Evolutionary conservation across 768 basidiomycete genomes (phyloP).

Genomic region (Mycena latifolia): DNA sequence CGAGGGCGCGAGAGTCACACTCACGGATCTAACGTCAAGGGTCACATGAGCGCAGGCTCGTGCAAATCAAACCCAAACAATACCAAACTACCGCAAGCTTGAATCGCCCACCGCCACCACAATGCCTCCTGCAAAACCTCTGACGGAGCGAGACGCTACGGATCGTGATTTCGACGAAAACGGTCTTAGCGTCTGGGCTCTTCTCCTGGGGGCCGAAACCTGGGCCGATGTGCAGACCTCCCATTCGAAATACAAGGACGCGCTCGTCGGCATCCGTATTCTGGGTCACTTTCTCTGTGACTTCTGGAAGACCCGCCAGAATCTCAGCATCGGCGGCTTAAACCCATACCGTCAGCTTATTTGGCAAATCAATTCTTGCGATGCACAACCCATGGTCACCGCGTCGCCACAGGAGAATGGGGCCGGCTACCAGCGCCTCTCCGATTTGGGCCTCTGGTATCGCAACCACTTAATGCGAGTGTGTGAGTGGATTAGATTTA

Average conservation of each 20-base stretch:
- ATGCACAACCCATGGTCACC: neutral
- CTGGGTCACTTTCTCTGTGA: neutral
- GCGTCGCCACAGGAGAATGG: neutral
- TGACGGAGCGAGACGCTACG: neutral
- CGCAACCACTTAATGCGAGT: conserved; percentile 1
- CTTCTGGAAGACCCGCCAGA: neutral
- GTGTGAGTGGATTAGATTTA: too few species aligned
- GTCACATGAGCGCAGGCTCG: too few species aligned
- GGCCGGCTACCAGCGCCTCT: neutral
- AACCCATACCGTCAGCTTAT: neutral
- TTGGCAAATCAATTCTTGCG: neutral
- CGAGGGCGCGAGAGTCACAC: too few species aligned
- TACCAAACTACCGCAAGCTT: too few species aligned
- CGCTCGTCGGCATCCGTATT: neutral
- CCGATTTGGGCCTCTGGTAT: neutral
- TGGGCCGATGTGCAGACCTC: neutral
- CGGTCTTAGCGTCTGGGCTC: neutral
- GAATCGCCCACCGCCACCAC: neutral
- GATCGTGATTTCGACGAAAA: neutral
- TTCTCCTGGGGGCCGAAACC: neutral
- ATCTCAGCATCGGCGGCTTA: neutral
- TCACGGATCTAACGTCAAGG: too few species aligned
- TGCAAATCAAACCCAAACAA: too few species aligned
- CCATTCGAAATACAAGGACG: neutral
- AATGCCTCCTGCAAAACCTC: neutral